Conservation (phyloP, 352 stramenopile species). For the Phytophthora hybrid region DNA sequence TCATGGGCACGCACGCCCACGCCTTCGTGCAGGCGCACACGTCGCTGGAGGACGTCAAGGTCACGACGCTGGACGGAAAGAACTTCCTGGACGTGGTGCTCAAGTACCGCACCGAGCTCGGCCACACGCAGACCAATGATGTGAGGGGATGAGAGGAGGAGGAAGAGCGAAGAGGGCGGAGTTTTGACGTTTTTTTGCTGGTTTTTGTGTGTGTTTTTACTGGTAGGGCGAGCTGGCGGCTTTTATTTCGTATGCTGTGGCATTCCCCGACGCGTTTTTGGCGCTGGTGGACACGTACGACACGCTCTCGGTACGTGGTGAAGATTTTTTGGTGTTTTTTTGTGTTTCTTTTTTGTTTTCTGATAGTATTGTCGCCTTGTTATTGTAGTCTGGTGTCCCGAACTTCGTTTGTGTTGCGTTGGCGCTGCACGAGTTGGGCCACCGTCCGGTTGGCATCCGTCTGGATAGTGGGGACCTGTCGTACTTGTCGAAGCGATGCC, state of each 20-base stretch:
- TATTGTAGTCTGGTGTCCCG: slow-evolving; percentile 88
- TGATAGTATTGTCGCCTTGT: slow-evolving; percentile 22
- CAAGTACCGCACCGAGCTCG: slow-evolving; percentile 82
- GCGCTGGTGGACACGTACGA: slow-evolving; percentile 99
- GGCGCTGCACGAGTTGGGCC: slow-evolving; percentile 92
- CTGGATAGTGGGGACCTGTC: slow-evolving; percentile 99
- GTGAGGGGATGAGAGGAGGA: slow-evolving; percentile 35
- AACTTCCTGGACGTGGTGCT: slow-evolving; percentile 87
- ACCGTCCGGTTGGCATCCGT: slow-evolving; percentile 94
- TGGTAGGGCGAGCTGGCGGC: slow-evolving; percentile 96
- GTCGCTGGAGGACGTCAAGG: slow-evolving; percentile 92
- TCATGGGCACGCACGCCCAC: slow-evolving; percentile 98
- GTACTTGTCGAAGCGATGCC: slow-evolving; percentile 93
- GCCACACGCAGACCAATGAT: slow-evolving; percentile 81
- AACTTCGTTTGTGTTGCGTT: slow-evolving; percentile 98
- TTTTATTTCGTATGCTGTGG: slow-evolving; percentile 97
- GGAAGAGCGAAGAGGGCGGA: not conserved
- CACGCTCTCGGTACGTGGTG: slow-evolving; percentile 86
- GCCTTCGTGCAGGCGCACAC: slow-evolving; percentile 97
- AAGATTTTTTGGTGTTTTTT: not conserved
- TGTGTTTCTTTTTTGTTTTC: slow-evolving; percentile 1
- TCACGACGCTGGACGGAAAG: slow-evolving; percentile 65
- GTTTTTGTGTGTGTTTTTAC: not conserved
- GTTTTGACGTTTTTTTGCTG: not conserved
- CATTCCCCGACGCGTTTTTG: slow-evolving; percentile 97